phyloP scores from a whole-genome alignment of 768 basidiomycete genomes.

The Suillus variegatus region DNA sequence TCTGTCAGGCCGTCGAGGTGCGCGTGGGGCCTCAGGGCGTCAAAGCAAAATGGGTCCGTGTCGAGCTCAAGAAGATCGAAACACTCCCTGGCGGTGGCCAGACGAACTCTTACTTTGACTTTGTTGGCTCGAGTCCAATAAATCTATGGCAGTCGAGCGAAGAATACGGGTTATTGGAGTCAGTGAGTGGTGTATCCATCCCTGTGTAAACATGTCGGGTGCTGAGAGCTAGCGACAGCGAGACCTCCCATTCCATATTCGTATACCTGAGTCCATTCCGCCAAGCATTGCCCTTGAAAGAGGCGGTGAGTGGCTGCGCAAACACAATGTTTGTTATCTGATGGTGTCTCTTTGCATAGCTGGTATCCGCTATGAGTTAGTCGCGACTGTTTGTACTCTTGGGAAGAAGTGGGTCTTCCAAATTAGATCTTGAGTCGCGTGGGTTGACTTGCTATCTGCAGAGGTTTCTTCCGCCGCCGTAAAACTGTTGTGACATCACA shows the following conservation, averaged over 20 bases:
- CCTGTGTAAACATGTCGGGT: slow-evolving; percentile 3
- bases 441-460: slow-evolving; percentile 29
- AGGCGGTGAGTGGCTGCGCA: slow-evolving; percentile 47
- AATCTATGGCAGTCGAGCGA: slow-evolving; percentile 81
- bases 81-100: slow-evolving; percentile 71
- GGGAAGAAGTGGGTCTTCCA: slow-evolving; percentile 69
- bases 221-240: slow-evolving; percentile 45
- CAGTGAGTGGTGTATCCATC: slow-evolving; percentile 44
- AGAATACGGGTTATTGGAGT: slow-evolving; percentile 68
- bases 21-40: slow-evolving; percentile 71
- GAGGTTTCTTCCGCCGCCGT: slow-evolving; percentile 81
- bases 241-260: slow-evolving; percentile 89
- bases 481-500: slow-evolving; percentile 70
- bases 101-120: slow-evolving; percentile 74
- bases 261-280: slow-evolving; percentile 90
- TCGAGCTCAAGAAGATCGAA: slow-evolving; percentile 92
- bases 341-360: slow-evolving; percentile 41
- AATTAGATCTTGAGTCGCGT: background rate
- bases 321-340: background rate
- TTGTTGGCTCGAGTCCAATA: slow-evolving; percentile 79
- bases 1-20: slow-evolving; percentile 76
- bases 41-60: slow-evolving; percentile 90
- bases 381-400: slow-evolving; percentile 83
- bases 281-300: slow-evolving; percentile 81
- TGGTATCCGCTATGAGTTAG: slow-evolving; percentile 87